Conservation (phyloP, 768 basidiomycete genomes). For the Antrodiella citrinella region DNA sequence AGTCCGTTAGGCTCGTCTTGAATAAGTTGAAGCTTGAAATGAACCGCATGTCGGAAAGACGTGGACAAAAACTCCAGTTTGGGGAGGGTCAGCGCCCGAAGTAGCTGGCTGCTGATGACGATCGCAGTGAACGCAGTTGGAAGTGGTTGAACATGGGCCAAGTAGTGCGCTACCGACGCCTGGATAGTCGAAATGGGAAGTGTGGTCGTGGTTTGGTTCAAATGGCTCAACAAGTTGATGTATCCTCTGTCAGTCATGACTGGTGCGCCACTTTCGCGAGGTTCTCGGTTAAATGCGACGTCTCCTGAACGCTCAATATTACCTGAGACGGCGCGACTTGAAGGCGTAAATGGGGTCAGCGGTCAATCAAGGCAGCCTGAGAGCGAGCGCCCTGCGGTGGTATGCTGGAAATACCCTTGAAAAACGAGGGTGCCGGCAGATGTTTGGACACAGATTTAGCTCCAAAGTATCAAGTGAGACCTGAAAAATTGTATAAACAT, state of each 20-base stretch:
- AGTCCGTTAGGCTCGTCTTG: constrained; percentile 22
- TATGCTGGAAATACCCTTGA: no score
- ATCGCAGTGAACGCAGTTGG: constrained; percentile 28
- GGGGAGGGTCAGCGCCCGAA: constrained; percentile 36
- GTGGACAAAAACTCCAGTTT: constrained; percentile 43
- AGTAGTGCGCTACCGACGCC: constrained; percentile 35
- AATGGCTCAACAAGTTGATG: constrained; percentile 39
- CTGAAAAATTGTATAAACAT: no score
- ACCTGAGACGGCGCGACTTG: no score
- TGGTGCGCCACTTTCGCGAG: no score
- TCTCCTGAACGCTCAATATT: no score
- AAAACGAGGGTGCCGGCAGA: no score
- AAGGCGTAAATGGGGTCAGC: no score
- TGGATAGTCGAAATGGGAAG: constrained; percentile 43
- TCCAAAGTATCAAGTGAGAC: no score
- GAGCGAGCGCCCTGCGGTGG: no score
- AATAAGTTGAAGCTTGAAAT: constrained; percentile 40
- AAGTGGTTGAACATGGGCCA: neutral
- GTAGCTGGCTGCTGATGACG: constrained; percentile 48
- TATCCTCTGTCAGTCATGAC: constrained; percentile 30
- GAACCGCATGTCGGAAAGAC: constrained; percentile 54
- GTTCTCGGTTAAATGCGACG: no score
- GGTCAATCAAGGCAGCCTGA: no score
- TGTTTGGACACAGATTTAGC: no score
- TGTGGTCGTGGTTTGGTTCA: constrained; percentile 36